These are phyloP conservation scores for Aurantiochytrium sp. DNA, from an alignment of 108 stramenopile species.

Conservation along the genomic window DNA sequence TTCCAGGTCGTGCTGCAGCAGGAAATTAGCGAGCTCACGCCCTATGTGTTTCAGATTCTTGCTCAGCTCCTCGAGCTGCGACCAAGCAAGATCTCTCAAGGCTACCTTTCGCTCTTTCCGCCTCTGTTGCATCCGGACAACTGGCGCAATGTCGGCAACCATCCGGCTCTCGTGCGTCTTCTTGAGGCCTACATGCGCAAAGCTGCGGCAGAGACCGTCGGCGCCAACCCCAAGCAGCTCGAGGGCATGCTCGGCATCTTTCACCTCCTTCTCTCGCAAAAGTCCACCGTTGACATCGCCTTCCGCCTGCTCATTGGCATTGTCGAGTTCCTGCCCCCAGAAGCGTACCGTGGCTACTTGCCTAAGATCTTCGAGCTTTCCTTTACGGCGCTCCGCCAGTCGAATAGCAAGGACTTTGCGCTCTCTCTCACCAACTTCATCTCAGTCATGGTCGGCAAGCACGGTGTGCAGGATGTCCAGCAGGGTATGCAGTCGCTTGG, in stretches of 20 bases:
- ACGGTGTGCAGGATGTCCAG: not conserved
- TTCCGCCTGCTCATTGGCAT: not conserved
- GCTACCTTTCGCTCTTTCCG: conserved; percentile 70
- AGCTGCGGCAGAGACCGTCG: conserved; percentile 59
- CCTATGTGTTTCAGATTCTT: conserved; percentile 95
- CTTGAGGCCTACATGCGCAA: conserved; percentile 73
- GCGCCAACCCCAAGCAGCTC: conserved; percentile 38
- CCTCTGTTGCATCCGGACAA: conserved; percentile 70
- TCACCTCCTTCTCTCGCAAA: conserved; percentile 66
- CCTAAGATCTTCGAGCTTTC: not conserved
- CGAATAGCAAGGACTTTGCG: not conserved
- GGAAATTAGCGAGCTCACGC: conserved; percentile 82
- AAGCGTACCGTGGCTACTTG: not conserved
- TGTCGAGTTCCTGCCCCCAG: conserved; percentile 1
- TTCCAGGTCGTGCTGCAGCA: conserved; percentile 80
- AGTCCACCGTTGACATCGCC: not conserved
- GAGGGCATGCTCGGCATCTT: conserved; percentile 65
- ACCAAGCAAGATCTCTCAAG: conserved; percentile 18
- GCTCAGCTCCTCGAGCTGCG: conserved; percentile 78
- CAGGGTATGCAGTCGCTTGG: not conserved
- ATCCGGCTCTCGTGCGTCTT: conserved; percentile 81
- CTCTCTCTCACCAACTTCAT: not conserved
- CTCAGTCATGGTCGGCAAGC: not conserved
- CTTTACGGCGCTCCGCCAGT: not conserved
- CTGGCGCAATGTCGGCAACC: conserved; percentile 86